Base-by-base conservation (phyloP, 306 rosid species). In the Cicer arietinum region DNA sequence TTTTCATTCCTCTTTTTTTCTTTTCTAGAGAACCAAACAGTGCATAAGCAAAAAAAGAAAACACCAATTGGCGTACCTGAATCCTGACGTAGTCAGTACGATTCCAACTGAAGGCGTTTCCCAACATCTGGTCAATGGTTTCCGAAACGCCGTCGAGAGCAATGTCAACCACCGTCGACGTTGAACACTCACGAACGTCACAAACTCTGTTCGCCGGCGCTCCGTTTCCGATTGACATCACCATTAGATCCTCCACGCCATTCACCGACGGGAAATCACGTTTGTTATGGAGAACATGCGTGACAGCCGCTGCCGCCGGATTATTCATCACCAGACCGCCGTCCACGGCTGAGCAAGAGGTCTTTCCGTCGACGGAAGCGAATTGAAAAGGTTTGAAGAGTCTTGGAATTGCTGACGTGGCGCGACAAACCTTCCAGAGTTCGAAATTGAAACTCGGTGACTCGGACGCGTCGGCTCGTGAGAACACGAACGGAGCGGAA, bases 31-130 rank as follows among this genome's bases (percentile, higher is more conserved):
- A 89, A 72, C 80, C 86, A 86, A 86, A 79, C 83, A 79, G 61
- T 68, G 46, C 14, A 0, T 35, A 8, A 25, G 10, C 44, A 44
- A 44, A 10, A 45, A 20, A 44, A 10, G 30, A 37, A 59, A 35
- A 70, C 67, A 52, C 25, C 0, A 6, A 20, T 44, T 60, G 50
- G 47, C n/a, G 20, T 75, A 94, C 98, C 97, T 94, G 98, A 78
- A 94, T 91, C 72, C 98, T 89, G 16, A 92, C 89, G 83, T 94
- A 94, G 71, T 94, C 96, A 61, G 88, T 79, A 65, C 92, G 96
- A 71, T 90, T 94, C 94, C 96, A 94, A 80, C 97, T 85, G 90
- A 94, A 94, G 7, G 98, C 96, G 82, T 94, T 94, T 17, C 97
- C 98, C 1, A 94, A 14, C 97, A 94, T 90, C 77, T 94, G 98